Base-by-base conservation (phyloP, 176 grass and related monocot species). In the Chloris gayana region DNA sequence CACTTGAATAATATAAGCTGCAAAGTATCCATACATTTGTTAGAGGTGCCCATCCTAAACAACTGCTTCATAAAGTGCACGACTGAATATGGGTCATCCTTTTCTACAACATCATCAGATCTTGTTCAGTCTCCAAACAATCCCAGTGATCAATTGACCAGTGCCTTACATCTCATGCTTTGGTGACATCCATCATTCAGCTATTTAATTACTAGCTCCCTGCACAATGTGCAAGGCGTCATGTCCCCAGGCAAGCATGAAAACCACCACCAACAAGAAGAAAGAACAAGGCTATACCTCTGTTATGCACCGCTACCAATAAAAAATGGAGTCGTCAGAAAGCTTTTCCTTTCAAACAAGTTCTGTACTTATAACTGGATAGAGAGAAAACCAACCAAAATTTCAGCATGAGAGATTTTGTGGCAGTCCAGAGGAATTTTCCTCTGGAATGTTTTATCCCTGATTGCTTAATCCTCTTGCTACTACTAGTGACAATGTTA, bases 311-410 rank as follows among this genome's bases (percentile, higher is more conserved):
- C 50, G 18, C 50, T 22, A 22, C 0, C 50, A 54, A 54, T 54
- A 1, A 54, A 54, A 45, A 70, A 33, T 15, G 3, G 3, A 44
- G 19, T 21, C 61, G 32, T 50, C 60, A 77, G 34, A 64, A 76
- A 31, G 64, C 39, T 64, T 76, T 81, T 56, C 39, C 51, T 76
- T 81, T 56, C 18, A 56, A 51, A 41, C 38, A 63, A 4, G 8
- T 35, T 51, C 54, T 42, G 37, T 22, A 22, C 24, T 44, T 21
- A 66, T 66, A 65, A 64, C 78, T 87, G 79, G 21, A 33, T 70
- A 44, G 2, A 44, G 2, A 34, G n/a, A 30, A 27, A 26, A 31
- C 14, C 7, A 53, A 46, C 5, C 18, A 41, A 47, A 37, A 45
- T 31, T 54, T 24, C 9, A 83, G 45, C 66, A 70, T 30, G 25